Conservation (phyloP, 257 asterid species). For the Knoxia roxburghii region DNA sequence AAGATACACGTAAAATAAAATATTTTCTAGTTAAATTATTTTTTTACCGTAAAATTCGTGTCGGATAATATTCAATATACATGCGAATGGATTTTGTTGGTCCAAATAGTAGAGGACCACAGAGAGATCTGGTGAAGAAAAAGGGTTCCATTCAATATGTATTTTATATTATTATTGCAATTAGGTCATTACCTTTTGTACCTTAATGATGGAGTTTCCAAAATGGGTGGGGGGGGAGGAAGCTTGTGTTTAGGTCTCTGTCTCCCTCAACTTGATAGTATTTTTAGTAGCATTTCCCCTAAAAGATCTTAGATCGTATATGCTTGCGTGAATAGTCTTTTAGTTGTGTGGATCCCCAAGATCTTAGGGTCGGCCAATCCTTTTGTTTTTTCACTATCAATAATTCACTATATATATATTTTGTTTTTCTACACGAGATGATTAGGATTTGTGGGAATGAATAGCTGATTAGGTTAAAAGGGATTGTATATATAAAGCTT, state of each 20-base stretch:
- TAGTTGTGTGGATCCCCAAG: conserved; percentile 13
- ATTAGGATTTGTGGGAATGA: too few relatives aligned
- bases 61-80: too few relatives aligned
- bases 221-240: conserved; percentile 34
- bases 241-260: conserved; percentile 34
- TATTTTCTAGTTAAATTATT: too few relatives aligned
- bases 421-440: too few relatives aligned
- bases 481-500: too few relatives aligned
- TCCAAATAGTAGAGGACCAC: conserved; percentile 26
- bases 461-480: too few relatives aligned
- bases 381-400: conserved; percentile 17
- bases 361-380: conserved; percentile 27
- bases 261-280: conserved; percentile 44
- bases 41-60: too few relatives aligned
- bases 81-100: too few relatives aligned
- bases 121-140: not conserved
- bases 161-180: conserved; percentile 28
- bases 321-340: conserved; percentile 8
- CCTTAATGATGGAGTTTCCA: conserved; percentile 41
- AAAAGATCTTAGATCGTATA: conserved; percentile 14
- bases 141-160: conserved; percentile 17
- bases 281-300: conserved; percentile 21
- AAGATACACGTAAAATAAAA: too few relatives aligned
- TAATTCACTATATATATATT: too few relatives aligned
- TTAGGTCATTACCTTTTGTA: conserved; percentile 27